A percentile compares a stretch with the other conserved stretches of the same genome.
These are phyloP conservation scores for Phytophthora citricola DNA, from an alignment of 352 stramenopile genomes.

Conservation along the genomic window DNA sequence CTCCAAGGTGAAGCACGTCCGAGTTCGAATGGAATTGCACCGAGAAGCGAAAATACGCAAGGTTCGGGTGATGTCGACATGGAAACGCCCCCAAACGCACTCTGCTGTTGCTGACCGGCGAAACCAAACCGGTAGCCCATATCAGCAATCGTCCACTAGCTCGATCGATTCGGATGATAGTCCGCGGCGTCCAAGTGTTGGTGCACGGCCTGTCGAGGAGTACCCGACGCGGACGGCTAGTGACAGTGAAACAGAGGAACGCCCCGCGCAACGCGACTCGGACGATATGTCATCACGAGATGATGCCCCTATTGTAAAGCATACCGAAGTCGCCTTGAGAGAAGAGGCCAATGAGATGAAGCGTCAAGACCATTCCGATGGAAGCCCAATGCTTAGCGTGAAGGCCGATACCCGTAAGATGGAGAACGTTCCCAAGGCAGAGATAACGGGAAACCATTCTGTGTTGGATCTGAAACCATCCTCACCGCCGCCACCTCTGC, in stretches of 20 bases:
- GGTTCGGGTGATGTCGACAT: constrained; percentile 14
- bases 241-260: constrained; percentile 15
- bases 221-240: constrained; percentile 15
- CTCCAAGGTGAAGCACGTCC: constrained; percentile 5
- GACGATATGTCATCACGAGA: constrained; percentile 10
- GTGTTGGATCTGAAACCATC: not conserved
- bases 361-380: not conserved
- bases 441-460: constrained; percentile 11
- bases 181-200: constrained; percentile 13
- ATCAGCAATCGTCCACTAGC: constrained; percentile 27
- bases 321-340: constrained; percentile 5
- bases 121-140: constrained; percentile 14
- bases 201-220: constrained; percentile 4
- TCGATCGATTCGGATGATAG: constrained; percentile 22
- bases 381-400: not conserved
- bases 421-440: not conserved
- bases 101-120: constrained; percentile 10
- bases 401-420: constrained; percentile 8
- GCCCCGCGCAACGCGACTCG: constrained; percentile 6
- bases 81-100: constrained; percentile 1
- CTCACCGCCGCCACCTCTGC: not conserved
- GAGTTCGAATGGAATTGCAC: constrained; percentile 23
- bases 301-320: not conserved
- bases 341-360: constrained; percentile 12
- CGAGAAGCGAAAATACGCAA: constrained; percentile 10